Evolutionary conservation across 1,284 basidiomycete genomes (phyloP).

Genomic region (Fomes fomentarius): DNA sequence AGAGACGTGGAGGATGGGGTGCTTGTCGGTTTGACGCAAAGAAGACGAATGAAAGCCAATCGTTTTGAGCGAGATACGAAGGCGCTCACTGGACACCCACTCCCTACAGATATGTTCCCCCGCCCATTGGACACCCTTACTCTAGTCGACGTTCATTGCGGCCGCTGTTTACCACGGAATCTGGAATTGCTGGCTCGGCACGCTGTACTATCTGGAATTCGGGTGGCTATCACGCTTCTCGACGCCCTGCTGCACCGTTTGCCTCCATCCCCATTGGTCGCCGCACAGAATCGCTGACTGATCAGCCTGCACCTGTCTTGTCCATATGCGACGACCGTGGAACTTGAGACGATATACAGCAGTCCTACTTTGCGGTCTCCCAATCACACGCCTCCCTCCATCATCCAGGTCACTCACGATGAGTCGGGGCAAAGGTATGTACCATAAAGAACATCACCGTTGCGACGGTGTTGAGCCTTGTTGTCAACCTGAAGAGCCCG

Average conservation of each 20-base stretch:
- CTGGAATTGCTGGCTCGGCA: conserved; percentile 23
- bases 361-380: not conserved
- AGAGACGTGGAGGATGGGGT: conserved; percentile 9
- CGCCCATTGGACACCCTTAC: conserved; percentile 21
- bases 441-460: too few relatives aligned
- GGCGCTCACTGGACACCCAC: conserved; percentile 11
- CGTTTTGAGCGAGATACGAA: conserved; percentile 18
- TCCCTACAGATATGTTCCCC: conserved; percentile 14
- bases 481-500: too few relatives aligned
- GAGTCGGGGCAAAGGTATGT: too few relatives aligned
- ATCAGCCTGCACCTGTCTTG: conserved; percentile 5
- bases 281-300: conserved; percentile 9
- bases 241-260: conserved; percentile 5
- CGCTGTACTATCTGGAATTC: conserved; percentile 24
- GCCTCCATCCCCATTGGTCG: conserved; percentile 15
- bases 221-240: not conserved
- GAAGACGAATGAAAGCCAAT: conserved; percentile 14
- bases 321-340: conserved; percentile 9
- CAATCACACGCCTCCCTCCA: not conserved
- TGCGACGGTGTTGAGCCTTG: too few relatives aligned
- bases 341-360: not conserved
- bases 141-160: conserved; percentile 10
- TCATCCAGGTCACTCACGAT: not conserved
- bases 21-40: not conserved
- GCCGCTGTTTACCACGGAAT: conserved; percentile 16